Evolutionary conservation across 2,329 filamentous ascomycete genomes (phyloP), one percentile per base, ranked within the genome.

Genomic region (Bisporella sp.): DNA sequence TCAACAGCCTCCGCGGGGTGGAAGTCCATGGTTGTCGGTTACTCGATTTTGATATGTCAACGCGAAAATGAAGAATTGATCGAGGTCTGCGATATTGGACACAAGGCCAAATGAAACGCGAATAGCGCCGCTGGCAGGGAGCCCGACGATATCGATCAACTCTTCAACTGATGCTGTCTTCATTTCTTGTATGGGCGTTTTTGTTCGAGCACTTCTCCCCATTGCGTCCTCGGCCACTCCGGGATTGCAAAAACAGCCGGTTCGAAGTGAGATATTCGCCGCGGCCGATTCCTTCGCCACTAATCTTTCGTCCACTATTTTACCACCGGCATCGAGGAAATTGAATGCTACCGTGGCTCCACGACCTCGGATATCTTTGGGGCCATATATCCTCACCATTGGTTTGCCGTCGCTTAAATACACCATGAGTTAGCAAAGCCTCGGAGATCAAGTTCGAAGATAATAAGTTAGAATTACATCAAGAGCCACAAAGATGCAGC

Each of bases 241-340:
- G 0, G 70, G 70, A 39, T 72, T 72, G 52, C 70, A 72, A 54
- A 72, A 72, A 44, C 70, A 72, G 4, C 70, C 70, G 1, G 69
- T 71, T 8, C 69, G 62, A 6, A 72, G 52, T 5, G 69, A 71
- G 30, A 72, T 71, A 41, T 57, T 58, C 0, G 58, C 62, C 0
- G 55, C 59, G 0, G 68, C 60, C 0, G 69, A 66, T 53, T 66
- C 69, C 2, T 46, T 40, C 0, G 60, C 68, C 1, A 72, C 65
- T 1, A 70, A 46, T 12, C 69, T 61, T 48, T 70, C 68, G 42
- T 72, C 69, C 0, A 72, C 59, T 2, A 68, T 41, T 2, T 52
- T 52, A 6, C 68, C 70, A 0, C 40, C 21, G 0, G 51, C 44
- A 41, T 71, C 69, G 5, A 71, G n/a, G 1, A 71, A 54, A 52